These are phyloP conservation scores for Coix lacrymajobi DNA, from an alignment of 176 grass and related monocot species.

Conservation along the genomic window DNA sequence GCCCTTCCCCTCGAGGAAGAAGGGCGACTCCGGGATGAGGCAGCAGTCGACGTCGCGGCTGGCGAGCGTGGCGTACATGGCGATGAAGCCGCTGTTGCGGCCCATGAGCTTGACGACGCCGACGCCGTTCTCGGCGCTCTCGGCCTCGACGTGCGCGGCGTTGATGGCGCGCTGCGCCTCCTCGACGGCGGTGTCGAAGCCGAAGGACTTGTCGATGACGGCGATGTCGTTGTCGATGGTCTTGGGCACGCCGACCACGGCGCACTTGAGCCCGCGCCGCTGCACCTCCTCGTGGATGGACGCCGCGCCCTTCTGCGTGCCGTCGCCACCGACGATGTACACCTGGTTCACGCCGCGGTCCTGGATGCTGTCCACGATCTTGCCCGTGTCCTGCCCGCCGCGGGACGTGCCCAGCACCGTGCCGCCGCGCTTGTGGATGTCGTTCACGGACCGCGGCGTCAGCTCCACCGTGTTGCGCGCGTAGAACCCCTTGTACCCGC, in stretches of 20 bases:
- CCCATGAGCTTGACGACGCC: conserved; percentile 94
- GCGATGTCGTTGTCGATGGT: conserved; percentile 94
- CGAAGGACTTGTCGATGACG: conserved; percentile 87
- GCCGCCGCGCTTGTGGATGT: conserved; percentile 84
- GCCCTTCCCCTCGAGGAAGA: conserved; percentile 71
- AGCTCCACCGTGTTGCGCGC: conserved; percentile 68
- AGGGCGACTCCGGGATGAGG: conserved; percentile 89
- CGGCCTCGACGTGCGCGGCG: conserved; percentile 82
- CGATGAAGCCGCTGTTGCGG: conserved; percentile 88
- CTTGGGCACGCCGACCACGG: conserved; percentile 77
- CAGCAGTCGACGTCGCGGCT: conserved; percentile 91
- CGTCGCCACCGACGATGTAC: conserved; percentile 87
- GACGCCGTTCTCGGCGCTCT: conserved; percentile 81
- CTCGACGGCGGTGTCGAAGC: conserved; percentile 88
- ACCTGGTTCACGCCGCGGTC: conserved; percentile 81
- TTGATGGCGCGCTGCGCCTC: conserved; percentile 86
- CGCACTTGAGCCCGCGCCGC: conserved; percentile 59
- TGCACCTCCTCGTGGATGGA: conserved; percentile 57
- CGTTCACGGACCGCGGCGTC: conserved; percentile 68
- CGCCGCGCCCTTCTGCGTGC: conserved; percentile 72
- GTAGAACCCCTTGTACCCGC: conserved; percentile 86
- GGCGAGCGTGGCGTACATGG: conserved; percentile 91
- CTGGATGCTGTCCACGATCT: conserved; percentile 72
- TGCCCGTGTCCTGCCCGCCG: conserved; percentile 67
- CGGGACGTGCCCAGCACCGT: conserved; percentile 83